These are phyloP conservation scores for Lachancea kluyveri DNA, from an alignment of 805 yeast species.

Conservation along the genomic window DNA sequence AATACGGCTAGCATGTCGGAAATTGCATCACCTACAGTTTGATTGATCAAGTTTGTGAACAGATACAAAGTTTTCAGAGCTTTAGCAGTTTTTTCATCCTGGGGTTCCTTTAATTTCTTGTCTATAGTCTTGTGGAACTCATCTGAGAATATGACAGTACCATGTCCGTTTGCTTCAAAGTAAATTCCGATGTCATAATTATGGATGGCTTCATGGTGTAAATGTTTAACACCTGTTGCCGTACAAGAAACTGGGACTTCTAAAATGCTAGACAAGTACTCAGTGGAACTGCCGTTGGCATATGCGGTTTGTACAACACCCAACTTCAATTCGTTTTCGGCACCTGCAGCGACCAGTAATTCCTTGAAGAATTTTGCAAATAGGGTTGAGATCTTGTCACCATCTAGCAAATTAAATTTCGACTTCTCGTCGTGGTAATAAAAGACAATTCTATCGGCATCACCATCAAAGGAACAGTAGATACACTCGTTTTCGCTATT, in stretches of 20 bases:
- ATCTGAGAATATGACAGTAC: constrained; percentile 80
- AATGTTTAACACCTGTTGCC: constrained; percentile 93
- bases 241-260: constrained; percentile 80
- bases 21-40: constrained; percentile 97
- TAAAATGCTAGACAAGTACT: constrained; percentile 53
- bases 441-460: constrained; percentile 90
- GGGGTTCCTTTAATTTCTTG: constrained; percentile 34
- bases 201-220: constrained; percentile 82
- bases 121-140: constrained; percentile 36
- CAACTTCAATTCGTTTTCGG: constrained; percentile 35
- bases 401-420: constrained; percentile 64
- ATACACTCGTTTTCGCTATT: constrained; percentile 40
- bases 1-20: constrained; percentile 83
- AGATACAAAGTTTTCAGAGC: constrained; percentile 51
- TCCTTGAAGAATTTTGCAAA: constrained; percentile 63
- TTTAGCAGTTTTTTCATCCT: constrained; percentile 38
- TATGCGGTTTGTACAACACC: constrained; percentile 98
- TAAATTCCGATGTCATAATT: constrained; percentile 87
- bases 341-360: constrained; percentile 40
- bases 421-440: constrained; percentile 43
- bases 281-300: constrained; percentile 90
- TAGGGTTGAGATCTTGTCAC: constrained; percentile 87
- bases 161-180: constrained; percentile 99
- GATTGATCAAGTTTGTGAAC: constrained; percentile 75
- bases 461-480: constrained; percentile 90